Percentiles rank a stretch among this genome's conserved stretches.
Conservation (phyloP, 306 rosid genomes). For the Sechiopsis laciniata region DNA sequence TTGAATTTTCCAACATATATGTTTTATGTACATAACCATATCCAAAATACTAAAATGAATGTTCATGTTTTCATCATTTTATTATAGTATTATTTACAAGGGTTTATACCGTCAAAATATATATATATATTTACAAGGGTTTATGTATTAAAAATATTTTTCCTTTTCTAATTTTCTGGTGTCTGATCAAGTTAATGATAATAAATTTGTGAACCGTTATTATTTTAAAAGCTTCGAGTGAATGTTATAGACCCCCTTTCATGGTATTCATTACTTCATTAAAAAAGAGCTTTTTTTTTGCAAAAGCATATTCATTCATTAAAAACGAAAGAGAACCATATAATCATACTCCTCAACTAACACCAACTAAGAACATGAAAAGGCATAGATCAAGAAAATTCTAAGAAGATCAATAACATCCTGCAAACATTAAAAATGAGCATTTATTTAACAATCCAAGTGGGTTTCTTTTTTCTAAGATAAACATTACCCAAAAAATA, state of each 20-base stretch:
- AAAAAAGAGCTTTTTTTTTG: neutral
- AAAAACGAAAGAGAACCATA: too few relatives aligned
- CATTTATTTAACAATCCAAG: neutral
- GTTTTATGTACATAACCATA: constrained; percentile 10
- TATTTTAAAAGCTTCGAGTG: neutral
- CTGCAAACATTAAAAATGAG: neutral
- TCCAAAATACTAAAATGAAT: neutral
- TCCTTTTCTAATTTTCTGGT: neutral
- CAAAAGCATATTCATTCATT: too few relatives aligned
- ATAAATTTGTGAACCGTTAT: neutral
- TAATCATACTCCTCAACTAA: too few relatives aligned
- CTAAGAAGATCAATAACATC: too few relatives aligned
- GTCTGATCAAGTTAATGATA: neutral
- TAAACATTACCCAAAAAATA: neutral
- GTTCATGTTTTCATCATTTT: neutral
- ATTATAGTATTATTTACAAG: constrained; percentile 6
- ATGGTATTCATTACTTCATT: neutral
- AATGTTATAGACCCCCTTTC: neutral
- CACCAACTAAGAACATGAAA: too few relatives aligned
- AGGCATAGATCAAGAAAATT: too few relatives aligned
- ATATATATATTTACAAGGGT: neutral
- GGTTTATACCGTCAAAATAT: too few relatives aligned
- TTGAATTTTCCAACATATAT: constrained; percentile 21
- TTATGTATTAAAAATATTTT: neutral
- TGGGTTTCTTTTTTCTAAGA: neutral